Conservation (phyloP, 208 protist species). For the Phytomonas francai region DNA sequence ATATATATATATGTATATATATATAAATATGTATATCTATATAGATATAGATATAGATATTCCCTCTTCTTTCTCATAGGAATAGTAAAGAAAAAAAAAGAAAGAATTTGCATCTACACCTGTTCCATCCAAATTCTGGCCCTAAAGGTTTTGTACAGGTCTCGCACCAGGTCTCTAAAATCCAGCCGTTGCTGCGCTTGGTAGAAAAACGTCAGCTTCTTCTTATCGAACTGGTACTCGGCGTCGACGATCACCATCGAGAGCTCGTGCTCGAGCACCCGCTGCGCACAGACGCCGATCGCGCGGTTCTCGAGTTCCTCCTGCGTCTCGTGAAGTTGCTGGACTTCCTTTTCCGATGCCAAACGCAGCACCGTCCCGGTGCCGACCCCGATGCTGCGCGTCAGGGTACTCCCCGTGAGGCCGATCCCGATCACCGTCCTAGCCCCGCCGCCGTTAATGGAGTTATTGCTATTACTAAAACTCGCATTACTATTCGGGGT, state of each 20-base stretch:
- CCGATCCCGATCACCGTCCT: constrained; percentile 50
- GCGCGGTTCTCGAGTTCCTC: constrained; percentile 74
- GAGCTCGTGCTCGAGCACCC: constrained; percentile 72
- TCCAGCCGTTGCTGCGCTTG: constrained; percentile 83
- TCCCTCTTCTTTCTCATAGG: neutral
- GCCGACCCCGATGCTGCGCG: constrained; percentile 60
- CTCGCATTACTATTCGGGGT: too few species aligned
- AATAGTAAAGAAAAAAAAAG: constrained; percentile 13
- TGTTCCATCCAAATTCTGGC: constrained; percentile 89
- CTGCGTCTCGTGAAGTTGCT: constrained; percentile 62
- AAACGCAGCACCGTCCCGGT: constrained; percentile 72
- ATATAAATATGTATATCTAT: constrained; percentile 2
- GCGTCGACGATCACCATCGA: constrained; percentile 88
- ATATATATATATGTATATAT: constrained; percentile 7
- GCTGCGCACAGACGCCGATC: constrained; percentile 69
- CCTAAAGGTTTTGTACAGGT: constrained; percentile 85
- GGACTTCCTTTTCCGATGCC: constrained; percentile 49
- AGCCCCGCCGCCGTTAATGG: neutral
- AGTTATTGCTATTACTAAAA: neutral
- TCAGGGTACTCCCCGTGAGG: constrained; percentile 45
- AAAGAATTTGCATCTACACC: constrained; percentile 15
- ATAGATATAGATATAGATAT: neutral
- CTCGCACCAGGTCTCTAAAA: constrained; percentile 82
- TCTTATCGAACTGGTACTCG: constrained; percentile 89
- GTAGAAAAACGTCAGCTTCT: constrained; percentile 91